Conservation (phyloP, 192 early-diverging fungal genomes). For the Spizellomyces punctatus region DNA sequence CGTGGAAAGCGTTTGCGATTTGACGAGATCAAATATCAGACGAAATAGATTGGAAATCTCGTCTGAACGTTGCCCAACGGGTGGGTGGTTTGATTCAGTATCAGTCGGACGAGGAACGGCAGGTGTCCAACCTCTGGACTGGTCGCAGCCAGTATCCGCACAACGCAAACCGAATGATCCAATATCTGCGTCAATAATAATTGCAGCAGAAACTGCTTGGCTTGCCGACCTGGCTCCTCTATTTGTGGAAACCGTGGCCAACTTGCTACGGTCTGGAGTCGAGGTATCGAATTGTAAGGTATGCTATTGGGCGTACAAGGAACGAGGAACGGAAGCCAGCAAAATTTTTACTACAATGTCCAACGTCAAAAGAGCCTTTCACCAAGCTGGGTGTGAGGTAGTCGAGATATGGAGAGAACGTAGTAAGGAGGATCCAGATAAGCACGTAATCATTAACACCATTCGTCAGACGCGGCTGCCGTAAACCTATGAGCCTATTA, state of each 20-base stretch:
- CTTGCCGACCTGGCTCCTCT: slow-evolving; percentile 25
- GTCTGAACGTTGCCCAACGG: not conserved
- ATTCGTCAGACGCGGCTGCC: not conserved
- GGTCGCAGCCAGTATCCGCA: slow-evolving; percentile 10
- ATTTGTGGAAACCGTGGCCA: slow-evolving; percentile 14
- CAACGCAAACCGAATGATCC: slow-evolving; percentile 21
- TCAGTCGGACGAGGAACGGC: slow-evolving; percentile 22
- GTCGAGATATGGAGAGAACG: slow-evolving; percentile 11
- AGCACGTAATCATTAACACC: slow-evolving; percentile 27
- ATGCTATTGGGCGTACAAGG: slow-evolving; percentile 34
- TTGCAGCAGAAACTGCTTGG: slow-evolving; percentile 29
- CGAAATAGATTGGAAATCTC: not conserved
- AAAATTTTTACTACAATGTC: slow-evolving; percentile 34
- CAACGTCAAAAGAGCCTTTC: slow-evolving; percentile 11
- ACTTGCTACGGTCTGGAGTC: slow-evolving; percentile 5
- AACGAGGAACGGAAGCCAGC: slow-evolving; percentile 21
- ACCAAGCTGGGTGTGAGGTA: slow-evolving; percentile 19
- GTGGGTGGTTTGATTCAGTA: slow-evolving; percentile 1
- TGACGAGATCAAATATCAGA: slow-evolving; percentile 11
- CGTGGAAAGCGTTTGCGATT: slow-evolving; percentile 25
- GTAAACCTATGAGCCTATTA: too few species aligned
- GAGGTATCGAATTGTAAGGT: not conserved
- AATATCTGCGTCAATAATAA: slow-evolving; percentile 9
- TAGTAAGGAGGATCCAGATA: slow-evolving; percentile 22
- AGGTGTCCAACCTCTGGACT: slow-evolving; percentile 22